A percentile compares a stretch with the other conserved stretches of the same genome.
Evolutionary conservation across 2,329 filamentous ascomycete genomes (phyloP).

Genomic region (Mariannaea sp.): DNA sequence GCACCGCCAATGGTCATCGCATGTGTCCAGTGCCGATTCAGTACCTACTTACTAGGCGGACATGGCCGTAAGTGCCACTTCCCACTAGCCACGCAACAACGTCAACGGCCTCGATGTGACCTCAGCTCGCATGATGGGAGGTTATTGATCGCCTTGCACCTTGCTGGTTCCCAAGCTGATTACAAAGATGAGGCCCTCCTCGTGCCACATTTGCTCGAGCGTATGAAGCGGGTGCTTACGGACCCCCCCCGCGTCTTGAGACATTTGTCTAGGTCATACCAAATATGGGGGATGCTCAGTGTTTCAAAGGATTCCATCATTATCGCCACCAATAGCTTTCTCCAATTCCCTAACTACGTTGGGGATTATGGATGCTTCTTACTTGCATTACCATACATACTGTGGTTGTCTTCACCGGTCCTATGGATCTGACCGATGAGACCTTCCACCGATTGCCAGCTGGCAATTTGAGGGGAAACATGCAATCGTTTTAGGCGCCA

Average conservation of each 20-base stretch:
- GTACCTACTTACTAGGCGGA: slow-evolving; percentile 15
- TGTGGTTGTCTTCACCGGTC: slow-evolving; percentile 22
- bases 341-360: slow-evolving; percentile 7
- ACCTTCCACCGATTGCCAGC: slow-evolving; percentile 26
- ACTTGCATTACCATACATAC: slow-evolving; percentile 14
- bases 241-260: not conserved
- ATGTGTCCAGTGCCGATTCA: slow-evolving; percentile 10
- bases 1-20: slow-evolving; percentile 28
- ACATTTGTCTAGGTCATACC: not conserved
- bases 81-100: slow-evolving; percentile 16
- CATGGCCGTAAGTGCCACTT: slow-evolving; percentile 18
- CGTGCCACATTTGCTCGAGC: slow-evolving; percentile 3
- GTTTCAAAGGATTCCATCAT: not conserved
- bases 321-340: slow-evolving; percentile 11
- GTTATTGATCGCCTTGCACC: slow-evolving; percentile 3
- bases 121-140: slow-evolving; percentile 17
- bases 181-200: slow-evolving; percentile 5
- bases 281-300: not conserved
- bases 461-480: slow-evolving; percentile 24
- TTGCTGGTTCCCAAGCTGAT: slow-evolving; percentile 12
- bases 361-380: slow-evolving; percentile 17
- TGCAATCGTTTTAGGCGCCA: slow-evolving; percentile 18
- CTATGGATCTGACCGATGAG: slow-evolving; percentile 22
- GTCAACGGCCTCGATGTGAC: slow-evolving; percentile 19
- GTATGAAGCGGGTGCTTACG: not conserved